Base-by-base conservation (phyloP, 441 rosid species). In the Populus tomentosa region DNA sequence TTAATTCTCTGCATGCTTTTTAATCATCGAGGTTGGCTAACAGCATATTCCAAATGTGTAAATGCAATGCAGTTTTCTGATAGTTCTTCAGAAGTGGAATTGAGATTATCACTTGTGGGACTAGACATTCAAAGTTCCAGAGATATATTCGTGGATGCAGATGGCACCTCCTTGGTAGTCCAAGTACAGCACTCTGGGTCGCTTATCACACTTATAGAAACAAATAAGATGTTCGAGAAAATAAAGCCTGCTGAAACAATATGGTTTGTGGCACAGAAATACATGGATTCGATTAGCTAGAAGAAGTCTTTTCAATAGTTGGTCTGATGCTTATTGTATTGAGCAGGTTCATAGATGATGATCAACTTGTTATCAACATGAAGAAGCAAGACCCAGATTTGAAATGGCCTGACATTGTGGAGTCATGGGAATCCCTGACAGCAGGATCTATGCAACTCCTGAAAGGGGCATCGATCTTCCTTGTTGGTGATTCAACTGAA, bases 371-470 rank as follows among this genome's bases (percentile, higher is more conserved):
- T 77, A 89, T 93, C 10, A 95, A 87, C 85, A 78, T 95, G 90
- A 95, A 92, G 85, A 95, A 93, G 87, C 93, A 88, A 78, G 94
- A 90, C 75, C 92, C 93, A 1, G 91, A 89, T 53, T 84, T 92
- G 86, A 91, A 93, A 83, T 95, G 98, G 97, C 97, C 97, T 71
- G 94, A 92, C 78, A 86, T 92, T 87, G 85, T 91, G 78, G 98
- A 95, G 85, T 91, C 98, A 1, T 92, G 97, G 98, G 95, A 93
- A 65, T 95, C 99, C 42, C 82, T 92, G 83, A 85, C 97, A 65
- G 90, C 91, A 10, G 97, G 91, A 66, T 85, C 91, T 50, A 75
- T 81, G 90, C 97, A 95, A 77, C 91, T 95, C 24, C 90, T 95
- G 46, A 90, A 89, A 87, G 97, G 99, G 68, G 83, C 97, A n/a